A percentile compares a stretch with the other conserved stretches of the same genome.
phyloP scores from a whole-genome alignment of 805 yeast species.

The Saccharomycopsis javanensis region DNA sequence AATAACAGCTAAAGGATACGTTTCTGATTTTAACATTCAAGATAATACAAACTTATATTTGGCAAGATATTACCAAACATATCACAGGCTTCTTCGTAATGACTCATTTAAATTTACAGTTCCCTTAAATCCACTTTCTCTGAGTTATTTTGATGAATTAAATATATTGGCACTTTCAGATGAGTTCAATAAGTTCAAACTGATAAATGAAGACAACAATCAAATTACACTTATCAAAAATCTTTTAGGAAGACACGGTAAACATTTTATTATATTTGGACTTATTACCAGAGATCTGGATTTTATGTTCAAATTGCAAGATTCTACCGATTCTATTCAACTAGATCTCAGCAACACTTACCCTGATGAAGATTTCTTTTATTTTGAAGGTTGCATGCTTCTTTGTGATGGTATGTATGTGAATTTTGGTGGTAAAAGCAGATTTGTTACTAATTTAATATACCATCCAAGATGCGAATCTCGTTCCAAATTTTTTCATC shows the following conservation, averaged over 20 bases:
- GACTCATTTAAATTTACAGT: slow-evolving; percentile 48
- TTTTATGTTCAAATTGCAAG: slow-evolving; percentile 74
- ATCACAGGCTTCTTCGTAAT: slow-evolving; percentile 67
- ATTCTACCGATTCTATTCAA: slow-evolving; percentile 64
- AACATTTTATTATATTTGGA: slow-evolving; percentile 70
- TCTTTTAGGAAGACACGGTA: slow-evolving; percentile 75
- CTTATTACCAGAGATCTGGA: slow-evolving; percentile 50
- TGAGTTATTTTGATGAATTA: slow-evolving; percentile 24
- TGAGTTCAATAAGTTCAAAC: slow-evolving; percentile 12
- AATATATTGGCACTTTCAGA: slow-evolving; percentile 4
- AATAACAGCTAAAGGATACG: slow-evolving; percentile 4
- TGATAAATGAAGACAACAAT: slow-evolving; percentile 20
- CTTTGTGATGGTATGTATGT: slow-evolving; percentile 80
- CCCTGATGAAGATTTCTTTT: slow-evolving; percentile 56
- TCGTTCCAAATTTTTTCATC: slow-evolving; percentile 54
- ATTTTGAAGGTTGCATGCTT: slow-evolving; percentile 65
- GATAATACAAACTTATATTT: slow-evolving; percentile 35
- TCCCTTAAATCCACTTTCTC: slow-evolving; percentile 25
- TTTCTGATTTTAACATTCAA: slow-evolving; percentile 19
- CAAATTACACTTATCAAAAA: slow-evolving; percentile 69
- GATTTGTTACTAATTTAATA: slow-evolving; percentile 64
- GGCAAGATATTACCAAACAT: slow-evolving; percentile 50
- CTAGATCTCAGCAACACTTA: slow-evolving; percentile 54
- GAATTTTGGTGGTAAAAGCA: slow-evolving; percentile 41
- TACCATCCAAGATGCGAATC: slow-evolving; percentile 86